These are phyloP conservation scores for Eleusine indica DNA, from an alignment of 176 grass and related monocot genomes.

Conservation along the genomic window DNA sequence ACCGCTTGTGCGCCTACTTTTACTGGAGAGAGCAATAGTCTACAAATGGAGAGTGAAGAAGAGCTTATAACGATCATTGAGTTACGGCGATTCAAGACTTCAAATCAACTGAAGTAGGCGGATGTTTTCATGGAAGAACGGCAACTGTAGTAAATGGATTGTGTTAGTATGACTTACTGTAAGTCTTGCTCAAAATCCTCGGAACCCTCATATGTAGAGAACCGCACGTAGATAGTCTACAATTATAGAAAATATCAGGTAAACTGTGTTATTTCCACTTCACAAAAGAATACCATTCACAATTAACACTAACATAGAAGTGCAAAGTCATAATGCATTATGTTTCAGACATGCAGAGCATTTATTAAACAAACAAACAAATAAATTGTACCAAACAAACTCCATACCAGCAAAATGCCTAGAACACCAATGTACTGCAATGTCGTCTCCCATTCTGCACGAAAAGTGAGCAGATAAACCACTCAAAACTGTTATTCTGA, in stretches of 20 bases:
- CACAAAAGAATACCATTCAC: conserved; percentile 1
- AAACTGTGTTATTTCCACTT: background rate
- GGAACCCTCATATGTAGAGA: conserved; percentile 61
- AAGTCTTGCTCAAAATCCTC: conserved; percentile 79
- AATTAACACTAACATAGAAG: background rate
- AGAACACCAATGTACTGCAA: conserved; percentile 79
- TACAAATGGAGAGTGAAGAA: conserved; percentile 14
- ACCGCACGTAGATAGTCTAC: conserved; percentile 67
- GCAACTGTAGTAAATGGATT: background rate
- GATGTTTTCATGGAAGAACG: background rate
- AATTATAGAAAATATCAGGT: conserved; percentile 37
- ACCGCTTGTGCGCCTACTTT: conserved; percentile 66
- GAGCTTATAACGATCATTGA: conserved; percentile 8
- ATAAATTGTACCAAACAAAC: background rate
- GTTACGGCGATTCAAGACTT: background rate
- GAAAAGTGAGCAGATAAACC: conserved; percentile 16
- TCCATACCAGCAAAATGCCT: conserved; percentile 76
- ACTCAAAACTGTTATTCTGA: conserved; percentile 3
- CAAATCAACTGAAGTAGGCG: background rate
- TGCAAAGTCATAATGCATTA: no score
- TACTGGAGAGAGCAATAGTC: conserved; percentile 70
- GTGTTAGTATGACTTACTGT: conserved; percentile 52
- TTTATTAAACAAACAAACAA: background rate
- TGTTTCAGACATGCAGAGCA: background rate
- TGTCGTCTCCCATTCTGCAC: conserved; percentile 88